phyloP scores from a whole-genome alignment of 305 asterid species.

The Plantago rigida region DNA sequence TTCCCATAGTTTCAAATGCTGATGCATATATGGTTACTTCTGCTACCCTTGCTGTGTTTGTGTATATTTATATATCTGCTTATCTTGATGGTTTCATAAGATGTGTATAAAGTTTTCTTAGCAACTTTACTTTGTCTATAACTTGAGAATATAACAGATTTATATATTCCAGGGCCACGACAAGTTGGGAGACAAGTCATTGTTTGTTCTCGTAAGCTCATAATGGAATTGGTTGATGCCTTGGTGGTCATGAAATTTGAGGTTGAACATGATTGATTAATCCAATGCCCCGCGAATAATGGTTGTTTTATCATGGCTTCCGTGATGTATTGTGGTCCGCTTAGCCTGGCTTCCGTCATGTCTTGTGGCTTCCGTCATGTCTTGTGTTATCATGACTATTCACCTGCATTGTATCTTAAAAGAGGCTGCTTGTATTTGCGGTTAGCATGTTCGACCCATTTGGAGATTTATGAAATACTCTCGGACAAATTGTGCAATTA shows the following conservation, averaged over 20 bases:
- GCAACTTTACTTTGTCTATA: not conserved
- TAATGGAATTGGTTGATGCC: constrained; percentile 13
- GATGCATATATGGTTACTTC: no score
- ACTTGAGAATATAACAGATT: not conserved
- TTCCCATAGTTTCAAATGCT: not conserved
- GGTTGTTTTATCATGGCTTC: constrained; percentile 6
- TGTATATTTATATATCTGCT: not conserved
- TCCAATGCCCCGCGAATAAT: constrained; percentile 10
- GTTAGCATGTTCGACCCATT: constrained; percentile 2
- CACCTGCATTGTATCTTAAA: constrained; percentile 16
- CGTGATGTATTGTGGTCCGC: constrained; percentile 11
- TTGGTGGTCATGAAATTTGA: constrained; percentile 10
- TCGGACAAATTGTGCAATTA: not conserved
- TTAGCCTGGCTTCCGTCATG: not conserved
- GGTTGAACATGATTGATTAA: constrained; percentile 8
- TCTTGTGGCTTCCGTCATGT: not conserved
- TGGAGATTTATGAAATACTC: not conserved
- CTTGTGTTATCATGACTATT: no score
- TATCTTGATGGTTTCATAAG: no score
- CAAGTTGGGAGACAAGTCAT: constrained; percentile 53
- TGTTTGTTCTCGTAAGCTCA: constrained; percentile 74
- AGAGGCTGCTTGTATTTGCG: constrained; percentile 15
- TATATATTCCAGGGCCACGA: constrained; percentile 56
- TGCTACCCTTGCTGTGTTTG: not conserved
- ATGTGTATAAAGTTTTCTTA: not conserved